These are phyloP conservation scores for Glycine tomentella DNA, from an alignment of 306 rosid species.

Conservation along the genomic window DNA sequence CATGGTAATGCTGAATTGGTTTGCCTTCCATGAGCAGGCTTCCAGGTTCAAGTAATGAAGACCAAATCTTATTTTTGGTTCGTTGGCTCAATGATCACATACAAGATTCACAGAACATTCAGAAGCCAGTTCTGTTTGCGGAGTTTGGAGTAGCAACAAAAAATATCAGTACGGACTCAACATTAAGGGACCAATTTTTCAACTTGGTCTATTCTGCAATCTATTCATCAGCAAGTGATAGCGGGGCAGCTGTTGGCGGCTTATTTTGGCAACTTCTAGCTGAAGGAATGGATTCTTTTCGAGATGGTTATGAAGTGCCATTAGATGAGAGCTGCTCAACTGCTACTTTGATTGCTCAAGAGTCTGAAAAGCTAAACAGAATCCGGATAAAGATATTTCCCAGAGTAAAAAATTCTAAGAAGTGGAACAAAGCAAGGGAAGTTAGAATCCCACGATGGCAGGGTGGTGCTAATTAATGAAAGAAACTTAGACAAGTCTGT, in stretches of 20 bases:
- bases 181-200: conserved; percentile 65
- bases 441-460: conserved; percentile 44
- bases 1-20: background rate
- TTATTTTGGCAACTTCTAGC: conserved; percentile 81
- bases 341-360: conserved; percentile 61
- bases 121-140: conserved; percentile 75
- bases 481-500: conserved; percentile 46
- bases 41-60: conserved; percentile 57
- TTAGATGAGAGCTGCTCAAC: conserved; percentile 67
- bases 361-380: conserved; percentile 62
- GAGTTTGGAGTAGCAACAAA: conserved; percentile 74
- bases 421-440: conserved; percentile 39
- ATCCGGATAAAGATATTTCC: conserved; percentile 62
- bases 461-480: conserved; percentile 42
- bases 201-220: conserved; percentile 60
- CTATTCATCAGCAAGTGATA: conserved; percentile 71
- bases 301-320: conserved; percentile 77
- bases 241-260: conserved; percentile 77
- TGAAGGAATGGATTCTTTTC: conserved; percentile 76
- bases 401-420: conserved; percentile 53
- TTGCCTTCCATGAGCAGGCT: conserved; percentile 57
- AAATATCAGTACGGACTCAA: conserved; percentile 41
- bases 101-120: conserved; percentile 70
- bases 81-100: conserved; percentile 72
- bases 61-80: conserved; percentile 63